A percentile compares a stretch with the other conserved stretches of the same genome.
phyloP scores from a whole-genome alignment of 1,284 basidiomycete species.

The Melampsora larici-populina region DNA sequence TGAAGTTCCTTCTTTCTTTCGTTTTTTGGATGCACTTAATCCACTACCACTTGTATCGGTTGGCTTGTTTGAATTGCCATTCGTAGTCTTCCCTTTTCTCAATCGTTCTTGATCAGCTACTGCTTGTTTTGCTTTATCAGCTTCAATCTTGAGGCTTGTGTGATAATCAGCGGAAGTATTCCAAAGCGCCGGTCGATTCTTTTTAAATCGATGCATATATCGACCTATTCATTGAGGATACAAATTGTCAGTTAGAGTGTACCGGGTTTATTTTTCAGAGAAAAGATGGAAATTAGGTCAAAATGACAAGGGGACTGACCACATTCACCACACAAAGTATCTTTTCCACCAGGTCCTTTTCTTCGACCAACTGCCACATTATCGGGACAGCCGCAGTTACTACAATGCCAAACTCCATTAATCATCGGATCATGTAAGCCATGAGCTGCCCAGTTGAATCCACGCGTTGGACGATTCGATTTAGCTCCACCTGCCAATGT shows the following conservation, averaged over 20 bases:
- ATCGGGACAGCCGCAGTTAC: slow-evolving; percentile 83
- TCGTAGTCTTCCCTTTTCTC: slow-evolving; percentile 30
- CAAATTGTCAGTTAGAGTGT: not conserved
- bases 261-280: not conserved
- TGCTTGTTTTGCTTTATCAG: slow-evolving; percentile 43
- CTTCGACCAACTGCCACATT: slow-evolving; percentile 73
- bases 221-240: slow-evolving; percentile 10
- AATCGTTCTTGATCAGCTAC: slow-evolving; percentile 27
- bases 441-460: slow-evolving; percentile 40
- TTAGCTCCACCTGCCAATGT: not conserved
- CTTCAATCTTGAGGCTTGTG: slow-evolving; percentile 42
- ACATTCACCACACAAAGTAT: slow-evolving; percentile 84
- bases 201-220: slow-evolving; percentile 43
- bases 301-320: slow-evolving; percentile 61
- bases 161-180: slow-evolving; percentile 44
- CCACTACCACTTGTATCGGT: slow-evolving; percentile 1
- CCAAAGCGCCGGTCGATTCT: slow-evolving; percentile 39
- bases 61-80: not conserved
- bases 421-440: slow-evolving; percentile 67
- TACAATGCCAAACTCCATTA: slow-evolving; percentile 84
- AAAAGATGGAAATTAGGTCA: not conserved
- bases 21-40: slow-evolving; percentile 3
- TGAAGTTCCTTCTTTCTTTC: slow-evolving; percentile 18
- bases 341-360: slow-evolving; percentile 84
- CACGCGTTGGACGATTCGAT: slow-evolving; percentile 8